Evolutionary conservation across 768 basidiomycete genomes (phyloP).

Genomic region (Neoboletus brunneissimus): DNA sequence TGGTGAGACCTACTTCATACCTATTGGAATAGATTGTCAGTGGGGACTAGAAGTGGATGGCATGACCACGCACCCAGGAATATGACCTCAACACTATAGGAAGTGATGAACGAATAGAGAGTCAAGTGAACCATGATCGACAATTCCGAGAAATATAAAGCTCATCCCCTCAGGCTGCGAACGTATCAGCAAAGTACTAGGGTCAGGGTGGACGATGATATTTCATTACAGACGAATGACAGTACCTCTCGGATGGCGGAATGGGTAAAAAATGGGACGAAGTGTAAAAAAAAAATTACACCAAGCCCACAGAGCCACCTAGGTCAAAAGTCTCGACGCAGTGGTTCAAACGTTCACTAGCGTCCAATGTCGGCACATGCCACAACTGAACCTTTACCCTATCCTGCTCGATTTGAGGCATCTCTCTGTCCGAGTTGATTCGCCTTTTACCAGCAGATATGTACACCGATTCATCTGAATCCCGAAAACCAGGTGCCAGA

Average conservation of each 20-base stretch:
- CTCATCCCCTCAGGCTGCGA: background rate
- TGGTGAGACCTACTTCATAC: slow-evolving; percentile 13
- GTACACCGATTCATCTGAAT: background rate
- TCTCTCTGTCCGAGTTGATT: background rate
- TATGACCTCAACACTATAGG: slow-evolving; percentile 10
- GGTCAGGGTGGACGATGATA: background rate
- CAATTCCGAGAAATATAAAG: background rate
- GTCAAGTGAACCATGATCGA: slow-evolving; percentile 3
- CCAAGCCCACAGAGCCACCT: background rate
- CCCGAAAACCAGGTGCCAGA: background rate
- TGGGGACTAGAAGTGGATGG: background rate
- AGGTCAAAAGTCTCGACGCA: background rate
- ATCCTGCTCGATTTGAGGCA: background rate
- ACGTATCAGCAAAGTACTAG: background rate
- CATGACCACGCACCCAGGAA: slow-evolving; percentile 17
- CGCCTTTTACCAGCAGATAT: background rate
- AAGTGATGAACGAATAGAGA: slow-evolving; percentile 2
- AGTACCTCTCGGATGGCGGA: background rate
- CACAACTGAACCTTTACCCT: background rate
- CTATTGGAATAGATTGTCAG: slow-evolving; percentile 2
- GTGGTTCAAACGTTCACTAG: background rate
- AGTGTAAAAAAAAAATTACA: background rate
- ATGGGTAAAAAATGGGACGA: background rate
- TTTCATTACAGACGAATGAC: background rate
- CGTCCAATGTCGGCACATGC: background rate